phyloP scores from a whole-genome alignment of 179 eudicot species.

The Heliamphora pulchella region DNA sequence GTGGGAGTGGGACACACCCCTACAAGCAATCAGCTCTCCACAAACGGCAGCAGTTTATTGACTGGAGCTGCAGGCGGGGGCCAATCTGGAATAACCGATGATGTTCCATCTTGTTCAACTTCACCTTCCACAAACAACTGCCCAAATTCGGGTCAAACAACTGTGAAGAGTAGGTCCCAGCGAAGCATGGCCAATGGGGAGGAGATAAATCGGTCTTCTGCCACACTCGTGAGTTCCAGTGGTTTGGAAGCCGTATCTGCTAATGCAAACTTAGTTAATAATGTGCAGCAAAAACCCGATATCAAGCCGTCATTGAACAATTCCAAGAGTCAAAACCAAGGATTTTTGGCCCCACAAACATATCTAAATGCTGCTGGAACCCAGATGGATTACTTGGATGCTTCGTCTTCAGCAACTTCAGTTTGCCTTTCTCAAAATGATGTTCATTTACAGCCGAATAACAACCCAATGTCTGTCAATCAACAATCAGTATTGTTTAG shows the following conservation, averaged over 20 bases:
- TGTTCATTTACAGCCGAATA: constrained; percentile 30
- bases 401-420: constrained; percentile 82
- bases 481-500: constrained; percentile 55
- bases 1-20: constrained; percentile 32
- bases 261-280: constrained; percentile 36
- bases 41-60: constrained; percentile 39
- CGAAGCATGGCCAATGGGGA: constrained; percentile 33
- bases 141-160: constrained; percentile 33
- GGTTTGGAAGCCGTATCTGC: constrained; percentile 45
- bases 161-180: constrained; percentile 38
- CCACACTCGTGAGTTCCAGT: constrained; percentile 33
- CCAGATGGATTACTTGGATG: constrained; percentile 82
- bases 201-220: constrained; percentile 42
- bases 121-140: constrained; percentile 81
- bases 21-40: constrained; percentile 42
- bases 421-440: constrained; percentile 67
- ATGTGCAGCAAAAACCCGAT: constrained; percentile 48
- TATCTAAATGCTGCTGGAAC: constrained; percentile 40
- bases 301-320: constrained; percentile 52
- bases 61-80: constrained; percentile 46
- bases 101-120: constrained; percentile 77
- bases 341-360: constrained; percentile 40
- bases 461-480: constrained; percentile 43
- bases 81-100: constrained; percentile 59
- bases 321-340: constrained; percentile 55